These are phyloP conservation scores for Paraglomus brasilianum DNA, from an alignment of 192 early-diverging fungal genomes.

Conservation along the genomic window DNA sequence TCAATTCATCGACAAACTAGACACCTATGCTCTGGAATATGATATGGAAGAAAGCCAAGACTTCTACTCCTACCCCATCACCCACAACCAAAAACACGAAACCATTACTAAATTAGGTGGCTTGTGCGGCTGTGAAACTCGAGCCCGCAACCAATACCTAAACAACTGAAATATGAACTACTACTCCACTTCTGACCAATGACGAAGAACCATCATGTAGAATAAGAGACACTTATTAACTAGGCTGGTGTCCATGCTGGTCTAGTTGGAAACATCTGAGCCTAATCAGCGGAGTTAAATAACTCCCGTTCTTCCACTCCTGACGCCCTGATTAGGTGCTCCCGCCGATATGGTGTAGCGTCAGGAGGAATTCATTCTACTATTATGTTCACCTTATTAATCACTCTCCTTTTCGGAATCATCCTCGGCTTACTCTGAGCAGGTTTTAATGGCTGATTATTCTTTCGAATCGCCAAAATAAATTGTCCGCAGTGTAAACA, in stretches of 20 bases:
- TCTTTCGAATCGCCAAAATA: too few relatives aligned
- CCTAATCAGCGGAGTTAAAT: slow-evolving; percentile 2
- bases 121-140: slow-evolving; percentile 9
- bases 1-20: background rate
- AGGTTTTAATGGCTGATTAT: background rate
- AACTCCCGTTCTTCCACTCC: background rate
- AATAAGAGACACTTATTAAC: slow-evolving; percentile 6
- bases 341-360: background rate
- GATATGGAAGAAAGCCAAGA: background rate
- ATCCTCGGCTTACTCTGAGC: background rate
- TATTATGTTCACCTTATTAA: background rate
- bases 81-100: slow-evolving; percentile 1
- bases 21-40: slow-evolving; percentile 8
- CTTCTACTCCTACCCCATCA: slow-evolving; percentile 11
- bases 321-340: background rate
- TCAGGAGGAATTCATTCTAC: background rate
- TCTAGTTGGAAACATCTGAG: slow-evolving; percentile 16
- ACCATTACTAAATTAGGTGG: slow-evolving; percentile 1
- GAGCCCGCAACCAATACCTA: slow-evolving; percentile 13
- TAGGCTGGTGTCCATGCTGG: background rate
- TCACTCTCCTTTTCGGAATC: slow-evolving; percentile 8
- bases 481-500: slow-evolving; percentile 5
- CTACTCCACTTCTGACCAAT: background rate
- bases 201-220: background rate
- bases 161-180: slow-evolving; percentile 9